Evolutionary conservation across 1,284 basidiomycete genomes (phyloP), one percentile per base, ranked within the genome.

Genomic region (Jaminaea rosea): DNA sequence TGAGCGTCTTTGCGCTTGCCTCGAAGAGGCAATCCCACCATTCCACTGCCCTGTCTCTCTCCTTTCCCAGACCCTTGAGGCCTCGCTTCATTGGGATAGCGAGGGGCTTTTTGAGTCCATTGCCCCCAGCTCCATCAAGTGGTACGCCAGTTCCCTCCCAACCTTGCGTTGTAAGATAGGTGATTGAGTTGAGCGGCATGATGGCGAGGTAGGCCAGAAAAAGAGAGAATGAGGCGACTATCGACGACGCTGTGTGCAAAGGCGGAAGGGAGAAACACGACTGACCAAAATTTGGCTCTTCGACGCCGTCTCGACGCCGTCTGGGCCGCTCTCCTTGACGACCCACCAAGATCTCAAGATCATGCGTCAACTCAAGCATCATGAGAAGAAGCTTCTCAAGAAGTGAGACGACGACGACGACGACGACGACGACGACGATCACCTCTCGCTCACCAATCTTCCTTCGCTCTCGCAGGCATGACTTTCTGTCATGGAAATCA

Each of bases 401-500:
- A 73, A 73, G 68, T 69, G 49, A 47, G 67, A 60, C 49, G 21
- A 17, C 24, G 9, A 7, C 19, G 19, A 13, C 21, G 26, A 15
- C 19, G 29, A 23, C 2, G 13, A 13, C 15, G 27, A 11, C 50
- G 2, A n/a, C 9, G 8, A 29, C 13, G 7, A 29, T 36, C 10
- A 47, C 4, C 3, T 32, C 27, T 32, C 24, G 6, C 4, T 19
- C 7, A 34, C 15, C 46, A 44, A 7, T 47, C 9, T 21, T 36
- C 34, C 34, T 36, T 10, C 21, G 3, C 34, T 4, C 34, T 54
- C 51, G 8, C 55, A 69, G 64, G 55, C 71, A 73, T 62, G 73
- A 75, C 58, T 77, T 76, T 44, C 52, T 75, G 36, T 75, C 96
- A 86, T 98, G 94, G 93, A 97, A 92, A 78, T 85, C 90, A 76